phyloP scores from a whole-genome alignment of 768 basidiomycete genomes.

The Flagelloscypha sp. region DNA sequence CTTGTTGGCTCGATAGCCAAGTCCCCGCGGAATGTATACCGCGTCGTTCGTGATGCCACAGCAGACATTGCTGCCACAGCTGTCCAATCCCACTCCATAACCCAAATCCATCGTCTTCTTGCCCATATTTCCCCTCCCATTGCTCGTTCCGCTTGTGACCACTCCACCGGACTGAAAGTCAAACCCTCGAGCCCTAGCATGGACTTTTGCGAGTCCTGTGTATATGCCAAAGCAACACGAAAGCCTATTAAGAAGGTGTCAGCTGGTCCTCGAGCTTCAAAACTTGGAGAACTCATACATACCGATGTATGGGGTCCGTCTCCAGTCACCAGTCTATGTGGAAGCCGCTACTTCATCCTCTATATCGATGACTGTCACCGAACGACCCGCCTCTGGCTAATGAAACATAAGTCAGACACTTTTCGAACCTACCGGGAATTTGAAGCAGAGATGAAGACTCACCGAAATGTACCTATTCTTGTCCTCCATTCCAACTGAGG shows the following conservation, averaged over 20 bases:
- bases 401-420: constrained; percentile 4
- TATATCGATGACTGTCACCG: constrained; percentile 1
- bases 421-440: constrained; percentile 6
- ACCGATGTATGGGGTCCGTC: constrained; percentile 8
- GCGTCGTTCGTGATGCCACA: constrained; percentile 14
- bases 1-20: constrained; percentile 17
- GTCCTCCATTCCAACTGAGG: too few species aligned
- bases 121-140: constrained; percentile 24
- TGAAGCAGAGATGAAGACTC: constrained; percentile 7
- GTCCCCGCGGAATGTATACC: constrained; percentile 17
- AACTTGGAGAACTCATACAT: constrained; percentile 6
- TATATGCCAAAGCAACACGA: constrained; percentile 6
- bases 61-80: constrained; percentile 6
- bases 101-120: constrained; percentile 23
- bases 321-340: not conserved
- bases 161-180: constrained; percentile 23
- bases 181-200: constrained; percentile 3
- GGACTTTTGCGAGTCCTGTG: constrained; percentile 8
- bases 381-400: not conserved
- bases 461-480: not conserved
- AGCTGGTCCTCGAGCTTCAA: not conserved
- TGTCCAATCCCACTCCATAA: constrained; percentile 16
- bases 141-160: constrained; percentile 16
- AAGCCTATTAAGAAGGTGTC: constrained; percentile 6
- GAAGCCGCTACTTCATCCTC: constrained; percentile 1